Conservation (phyloP, 495 filamentous ascomycete genomes). For the Daldinia caldariorum region DNA sequence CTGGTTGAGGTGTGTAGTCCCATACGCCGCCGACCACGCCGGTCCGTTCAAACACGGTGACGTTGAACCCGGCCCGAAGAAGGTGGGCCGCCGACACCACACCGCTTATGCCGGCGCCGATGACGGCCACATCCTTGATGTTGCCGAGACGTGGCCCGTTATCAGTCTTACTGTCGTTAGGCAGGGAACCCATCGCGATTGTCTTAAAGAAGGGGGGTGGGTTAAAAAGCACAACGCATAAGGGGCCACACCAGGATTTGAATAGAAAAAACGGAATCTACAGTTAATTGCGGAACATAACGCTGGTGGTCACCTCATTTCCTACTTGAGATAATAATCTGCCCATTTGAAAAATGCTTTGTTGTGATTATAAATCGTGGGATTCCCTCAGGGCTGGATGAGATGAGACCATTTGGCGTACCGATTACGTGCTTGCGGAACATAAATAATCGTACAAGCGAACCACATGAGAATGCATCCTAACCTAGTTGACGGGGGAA, state of each 20-base stretch:
- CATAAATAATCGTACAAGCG: not conserved
- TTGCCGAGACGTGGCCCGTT: conserved; percentile 14
- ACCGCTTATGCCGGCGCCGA: conserved; percentile 77
- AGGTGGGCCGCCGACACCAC: conserved; percentile 71
- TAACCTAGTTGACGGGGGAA: not conserved
- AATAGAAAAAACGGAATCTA: conserved; percentile 17
- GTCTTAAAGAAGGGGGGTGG: not conserved
- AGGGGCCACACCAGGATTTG: conserved; percentile 21
- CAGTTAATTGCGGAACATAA: conserved; percentile 5
- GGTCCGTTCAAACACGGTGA: conserved; percentile 72
- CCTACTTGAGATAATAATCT: conserved; percentile 2
- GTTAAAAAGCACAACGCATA: conserved; percentile 5
- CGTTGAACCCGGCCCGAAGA: conserved; percentile 64
- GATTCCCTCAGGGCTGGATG: not conserved
- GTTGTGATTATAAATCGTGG: conserved; percentile 34
- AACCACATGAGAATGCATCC: not conserved
- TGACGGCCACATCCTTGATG: conserved; percentile 67
- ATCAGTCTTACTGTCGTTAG: conserved; percentile 5
- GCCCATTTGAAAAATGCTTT: conserved; percentile 13
- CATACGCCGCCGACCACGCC: conserved; percentile 68
- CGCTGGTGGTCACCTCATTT: conserved; percentile 6
- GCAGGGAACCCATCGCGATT: conserved; percentile 28
- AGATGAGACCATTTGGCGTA: conserved; percentile 28
- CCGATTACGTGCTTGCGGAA: conserved; percentile 35
- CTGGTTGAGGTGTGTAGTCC: conserved; percentile 69